Evolutionary conservation across 495 filamentous ascomycete species (phyloP).

Genomic region (Lindgomyces ingoldianus): DNA sequence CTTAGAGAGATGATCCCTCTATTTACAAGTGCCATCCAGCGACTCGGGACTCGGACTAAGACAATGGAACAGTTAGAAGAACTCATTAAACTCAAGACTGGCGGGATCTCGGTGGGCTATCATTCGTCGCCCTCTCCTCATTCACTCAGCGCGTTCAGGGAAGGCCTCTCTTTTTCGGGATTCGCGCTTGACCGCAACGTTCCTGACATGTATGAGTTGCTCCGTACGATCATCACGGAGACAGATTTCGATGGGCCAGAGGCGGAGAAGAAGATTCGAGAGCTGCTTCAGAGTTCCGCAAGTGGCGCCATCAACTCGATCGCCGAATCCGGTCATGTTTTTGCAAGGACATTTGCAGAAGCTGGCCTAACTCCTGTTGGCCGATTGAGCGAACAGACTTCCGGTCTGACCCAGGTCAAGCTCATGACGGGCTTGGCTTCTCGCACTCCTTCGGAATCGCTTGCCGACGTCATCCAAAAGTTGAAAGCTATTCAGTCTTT

Average conservation of each 20-base stretch:
- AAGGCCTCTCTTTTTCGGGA: constrained; percentile 80
- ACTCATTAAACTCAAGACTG: constrained; percentile 91
- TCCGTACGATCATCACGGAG: constrained; percentile 76
- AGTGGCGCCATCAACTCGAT: constrained; percentile 90
- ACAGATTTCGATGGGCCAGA: constrained; percentile 84
- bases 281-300: constrained; percentile 79
- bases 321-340: constrained; percentile 82
- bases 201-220: constrained; percentile 82
- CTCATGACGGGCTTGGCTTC: constrained; percentile 72
- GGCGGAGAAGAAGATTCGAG: constrained; percentile 76
- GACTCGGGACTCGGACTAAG: constrained; percentile 81
- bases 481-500: constrained; percentile 82
- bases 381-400: constrained; percentile 73
- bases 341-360: constrained; percentile 78
- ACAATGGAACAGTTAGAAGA: constrained; percentile 96
- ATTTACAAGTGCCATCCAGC: constrained; percentile 90
- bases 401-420: constrained; percentile 83
- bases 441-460: constrained; percentile 56
- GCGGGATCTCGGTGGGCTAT: constrained; percentile 80
- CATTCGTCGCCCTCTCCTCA: constrained; percentile 73
- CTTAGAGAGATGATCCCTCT: constrained; percentile 82
- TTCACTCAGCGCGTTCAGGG: constrained; percentile 66
- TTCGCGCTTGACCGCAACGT: constrained; percentile 88
- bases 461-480: constrained; percentile 77
- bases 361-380: constrained; percentile 72